Evolutionary conservation across 1,284 basidiomycete species (phyloP).

Genomic region (Polyporus tsugae): DNA sequence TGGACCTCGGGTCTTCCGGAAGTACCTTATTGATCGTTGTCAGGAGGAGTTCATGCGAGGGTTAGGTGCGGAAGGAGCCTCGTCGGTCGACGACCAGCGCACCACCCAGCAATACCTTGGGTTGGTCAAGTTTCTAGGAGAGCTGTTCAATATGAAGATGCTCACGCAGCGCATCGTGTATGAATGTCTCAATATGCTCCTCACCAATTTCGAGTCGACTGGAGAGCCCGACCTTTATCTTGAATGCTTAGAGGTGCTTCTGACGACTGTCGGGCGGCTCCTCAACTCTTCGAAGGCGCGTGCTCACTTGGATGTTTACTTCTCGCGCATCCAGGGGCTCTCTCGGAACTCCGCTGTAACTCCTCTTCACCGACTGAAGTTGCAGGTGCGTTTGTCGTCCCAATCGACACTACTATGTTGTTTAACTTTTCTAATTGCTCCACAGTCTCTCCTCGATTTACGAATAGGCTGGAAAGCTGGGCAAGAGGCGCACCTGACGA

Average conservation of each 20-base stretch:
- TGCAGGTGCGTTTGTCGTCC: constrained; percentile 67
- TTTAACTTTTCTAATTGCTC: neutral
- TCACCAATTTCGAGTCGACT: constrained; percentile 91
- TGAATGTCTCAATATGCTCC: constrained; percentile 92
- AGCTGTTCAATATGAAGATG: constrained; percentile 93
- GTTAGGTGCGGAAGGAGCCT: constrained; percentile 51
- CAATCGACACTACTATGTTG: constrained; percentile 4
- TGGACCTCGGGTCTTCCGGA: constrained; percentile 89
- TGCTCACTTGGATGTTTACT: constrained; percentile 92
- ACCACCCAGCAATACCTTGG: constrained; percentile 94
- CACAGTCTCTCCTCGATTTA: neutral
- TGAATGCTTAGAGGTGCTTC: constrained; percentile 92
- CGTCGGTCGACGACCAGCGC: constrained; percentile 77
- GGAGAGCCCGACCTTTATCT: constrained; percentile 90
- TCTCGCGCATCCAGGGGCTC: constrained; percentile 87
- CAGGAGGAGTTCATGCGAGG: constrained; percentile 49
- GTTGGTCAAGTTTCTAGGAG: constrained; percentile 97
- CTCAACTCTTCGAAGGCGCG: constrained; percentile 80
- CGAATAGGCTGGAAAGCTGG: neutral
- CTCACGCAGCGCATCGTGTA: constrained; percentile 67
- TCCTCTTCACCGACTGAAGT: constrained; percentile 93
- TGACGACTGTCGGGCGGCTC: constrained; percentile 86
- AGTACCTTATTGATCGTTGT: constrained; percentile 71
- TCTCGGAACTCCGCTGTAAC: constrained; percentile 76
- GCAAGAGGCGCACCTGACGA: neutral